Conservation (phyloP, 2,329 filamentous ascomycete species). For the Fusarium sp. region DNA sequence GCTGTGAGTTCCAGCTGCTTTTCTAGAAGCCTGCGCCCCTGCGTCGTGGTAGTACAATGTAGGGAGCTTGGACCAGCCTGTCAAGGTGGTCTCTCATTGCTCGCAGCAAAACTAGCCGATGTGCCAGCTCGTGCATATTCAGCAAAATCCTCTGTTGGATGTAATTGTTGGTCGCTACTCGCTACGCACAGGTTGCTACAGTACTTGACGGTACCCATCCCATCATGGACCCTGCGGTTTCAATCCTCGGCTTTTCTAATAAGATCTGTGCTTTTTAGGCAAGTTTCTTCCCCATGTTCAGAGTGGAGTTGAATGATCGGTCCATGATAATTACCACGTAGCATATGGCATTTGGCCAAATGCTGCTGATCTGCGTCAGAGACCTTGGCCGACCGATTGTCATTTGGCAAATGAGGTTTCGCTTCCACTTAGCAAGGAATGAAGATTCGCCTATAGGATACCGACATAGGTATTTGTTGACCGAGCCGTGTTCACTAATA, state of each 20-base stretch:
- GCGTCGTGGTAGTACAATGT: conserved; percentile 36
- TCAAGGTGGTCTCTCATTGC: conserved; percentile 28
- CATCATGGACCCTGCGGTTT: conserved; percentile 11
- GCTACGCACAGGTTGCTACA: neutral
- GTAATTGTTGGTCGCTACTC: neutral
- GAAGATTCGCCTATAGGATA: conserved; percentile 18
- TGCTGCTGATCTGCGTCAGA: conserved; percentile 15
- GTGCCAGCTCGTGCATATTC: conserved; percentile 26
- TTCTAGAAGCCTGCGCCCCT: conserved; percentile 48
- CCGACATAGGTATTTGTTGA: conserved; percentile 8
- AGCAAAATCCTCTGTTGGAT: conserved; percentile 6
- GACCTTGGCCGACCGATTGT: conserved; percentile 16
- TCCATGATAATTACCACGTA: conserved; percentile 16
- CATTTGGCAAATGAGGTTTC: conserved; percentile 20
- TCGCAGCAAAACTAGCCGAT: conserved; percentile 24
- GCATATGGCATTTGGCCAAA: conserved; percentile 7
- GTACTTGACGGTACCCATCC: neutral
- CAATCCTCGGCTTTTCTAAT: neutral
- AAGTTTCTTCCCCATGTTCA: conserved; percentile 26
- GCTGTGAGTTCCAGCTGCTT: conserved; percentile 35
- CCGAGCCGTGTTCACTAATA: conserved; percentile 11
- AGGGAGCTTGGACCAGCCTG: conserved; percentile 44
- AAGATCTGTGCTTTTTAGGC: conserved; percentile 19
- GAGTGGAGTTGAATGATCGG: conserved; percentile 30
- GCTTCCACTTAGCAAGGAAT: conserved; percentile 7